These are phyloP conservation scores for Aureobasidium subglaciale DNA, from an alignment of 2,329 filamentous ascomycete genomes.

Conservation along the genomic window DNA sequence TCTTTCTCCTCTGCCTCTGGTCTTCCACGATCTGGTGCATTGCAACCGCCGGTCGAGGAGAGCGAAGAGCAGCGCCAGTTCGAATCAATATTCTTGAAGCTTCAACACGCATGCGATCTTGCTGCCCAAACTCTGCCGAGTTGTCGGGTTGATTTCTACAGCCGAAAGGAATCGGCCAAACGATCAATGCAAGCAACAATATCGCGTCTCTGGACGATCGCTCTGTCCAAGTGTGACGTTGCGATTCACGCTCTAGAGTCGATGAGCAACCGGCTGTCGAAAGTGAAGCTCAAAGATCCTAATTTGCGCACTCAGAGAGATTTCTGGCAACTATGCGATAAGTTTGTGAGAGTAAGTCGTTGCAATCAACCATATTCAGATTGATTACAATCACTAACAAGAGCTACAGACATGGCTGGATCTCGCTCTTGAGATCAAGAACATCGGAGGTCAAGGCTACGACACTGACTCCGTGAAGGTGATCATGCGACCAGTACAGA, in stretches of 20 bases:
- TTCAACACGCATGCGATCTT: conserved; percentile 66
- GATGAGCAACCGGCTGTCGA: conserved; percentile 64
- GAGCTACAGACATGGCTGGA: conserved; percentile 56
- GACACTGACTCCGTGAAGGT: conserved; percentile 59
- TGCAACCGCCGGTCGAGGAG: conserved; percentile 39
- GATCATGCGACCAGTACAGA: conserved; percentile 73
- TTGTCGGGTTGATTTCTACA: conserved; percentile 60
- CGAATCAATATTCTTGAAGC: conserved; percentile 70
- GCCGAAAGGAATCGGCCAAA: conserved; percentile 54
- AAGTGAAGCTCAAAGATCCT: conserved; percentile 79
- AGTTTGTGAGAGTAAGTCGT: conserved; percentile 52
- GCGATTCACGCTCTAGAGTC: conserved; percentile 67
- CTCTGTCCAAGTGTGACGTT: conserved; percentile 64
- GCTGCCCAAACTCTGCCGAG: conserved; percentile 64
- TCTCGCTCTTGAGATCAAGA: conserved; percentile 55
- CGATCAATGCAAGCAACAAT: conserved; percentile 28
- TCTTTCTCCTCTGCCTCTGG: conserved; percentile 52
- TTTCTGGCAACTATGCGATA: conserved; percentile 65
- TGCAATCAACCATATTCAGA: too few species aligned
- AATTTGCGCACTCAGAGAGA: conserved; percentile 59
- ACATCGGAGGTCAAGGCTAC: conserved; percentile 28
- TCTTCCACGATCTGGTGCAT: conserved; percentile 40
- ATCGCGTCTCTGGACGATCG: conserved; percentile 58
- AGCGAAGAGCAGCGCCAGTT: conserved; percentile 74
- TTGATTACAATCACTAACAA: conserved; percentile 12